phyloP scores from a whole-genome alignment of 306 rosid species.

The Dryas drummondii region DNA sequence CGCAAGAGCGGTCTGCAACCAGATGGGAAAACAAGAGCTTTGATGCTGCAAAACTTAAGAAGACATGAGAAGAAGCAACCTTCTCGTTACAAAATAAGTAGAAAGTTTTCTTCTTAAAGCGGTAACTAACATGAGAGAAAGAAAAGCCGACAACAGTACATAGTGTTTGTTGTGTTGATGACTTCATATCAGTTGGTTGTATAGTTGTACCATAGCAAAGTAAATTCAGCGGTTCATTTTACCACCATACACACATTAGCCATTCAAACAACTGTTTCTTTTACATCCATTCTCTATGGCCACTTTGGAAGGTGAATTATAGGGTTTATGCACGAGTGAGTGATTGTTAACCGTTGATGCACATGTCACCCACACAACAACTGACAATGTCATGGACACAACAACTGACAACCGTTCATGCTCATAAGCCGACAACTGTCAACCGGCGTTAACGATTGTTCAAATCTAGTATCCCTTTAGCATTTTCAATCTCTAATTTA shows the following conservation, averaged over 20 bases:
- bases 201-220: not conserved
- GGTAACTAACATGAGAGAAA: slow-evolving; percentile 23
- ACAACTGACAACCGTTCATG: not conserved
- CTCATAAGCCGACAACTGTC: no score
- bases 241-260: not conserved
- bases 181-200: not conserved
- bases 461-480: no score
- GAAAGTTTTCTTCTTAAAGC: not conserved
- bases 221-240: not conserved
- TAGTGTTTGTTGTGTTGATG: not conserved
- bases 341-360: no score
- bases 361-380: not conserved
- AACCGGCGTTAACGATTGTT: no score
- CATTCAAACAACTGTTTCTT: not conserved
- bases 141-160: slow-evolving; percentile 15
- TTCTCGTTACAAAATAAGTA: slow-evolving; percentile 28
- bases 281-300: not conserved
- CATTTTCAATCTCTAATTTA: no score
- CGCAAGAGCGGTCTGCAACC: slow-evolving; percentile 52
- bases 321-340: not conserved
- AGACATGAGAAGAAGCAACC: slow-evolving; percentile 17
- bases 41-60: slow-evolving; percentile 59
- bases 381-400: not conserved
- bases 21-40: slow-evolving; percentile 69
- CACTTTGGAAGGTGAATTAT: not conserved